A percentile compares a stretch with the other conserved stretches of the same genome.
Conservation (phyloP, 345 rosid species). For the Salix arbutifolia region DNA sequence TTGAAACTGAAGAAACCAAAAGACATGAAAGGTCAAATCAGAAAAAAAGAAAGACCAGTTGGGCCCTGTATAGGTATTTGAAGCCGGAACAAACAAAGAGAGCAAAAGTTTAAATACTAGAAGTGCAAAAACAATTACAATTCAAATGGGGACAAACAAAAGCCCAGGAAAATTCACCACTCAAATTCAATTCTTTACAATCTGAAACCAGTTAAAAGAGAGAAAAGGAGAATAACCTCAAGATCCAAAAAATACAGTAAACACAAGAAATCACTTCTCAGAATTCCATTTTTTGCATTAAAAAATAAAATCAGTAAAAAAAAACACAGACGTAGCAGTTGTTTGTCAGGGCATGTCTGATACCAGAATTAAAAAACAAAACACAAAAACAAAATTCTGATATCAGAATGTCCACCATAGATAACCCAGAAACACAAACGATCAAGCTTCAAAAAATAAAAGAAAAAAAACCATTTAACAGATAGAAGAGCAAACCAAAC, state of each 20-base stretch:
- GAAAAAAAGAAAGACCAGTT: not conserved
- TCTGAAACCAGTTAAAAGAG: not conserved
- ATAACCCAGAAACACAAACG: not conserved
- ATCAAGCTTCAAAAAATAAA: not conserved
- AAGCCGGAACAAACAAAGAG: not conserved
- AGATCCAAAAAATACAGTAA: not conserved
- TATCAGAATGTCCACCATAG: not conserved
- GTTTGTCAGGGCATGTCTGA: constrained; percentile 13
- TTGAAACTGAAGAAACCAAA: not conserved
- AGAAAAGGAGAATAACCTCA: not conserved
- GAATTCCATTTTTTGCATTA: no score
- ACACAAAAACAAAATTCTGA: not conserved
- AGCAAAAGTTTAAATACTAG: not conserved
- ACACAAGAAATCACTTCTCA: not conserved
- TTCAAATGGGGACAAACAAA: not conserved
- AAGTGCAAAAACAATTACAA: not conserved
- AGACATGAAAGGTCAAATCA: not conserved
- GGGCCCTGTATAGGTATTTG: not conserved
- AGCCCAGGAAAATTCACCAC: not conserved
- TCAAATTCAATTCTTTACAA: not conserved
- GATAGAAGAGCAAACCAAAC: not conserved
- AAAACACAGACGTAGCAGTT: not conserved
- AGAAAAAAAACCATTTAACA: not conserved
- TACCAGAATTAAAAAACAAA: not conserved
- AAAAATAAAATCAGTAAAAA: not conserved